A percentile compares a stretch with the other conserved stretches of the same genome.
phyloP scores from a whole-genome alignment of 192 early-diverging fungal species.

The Borealophlyctis nickersoniae region DNA sequence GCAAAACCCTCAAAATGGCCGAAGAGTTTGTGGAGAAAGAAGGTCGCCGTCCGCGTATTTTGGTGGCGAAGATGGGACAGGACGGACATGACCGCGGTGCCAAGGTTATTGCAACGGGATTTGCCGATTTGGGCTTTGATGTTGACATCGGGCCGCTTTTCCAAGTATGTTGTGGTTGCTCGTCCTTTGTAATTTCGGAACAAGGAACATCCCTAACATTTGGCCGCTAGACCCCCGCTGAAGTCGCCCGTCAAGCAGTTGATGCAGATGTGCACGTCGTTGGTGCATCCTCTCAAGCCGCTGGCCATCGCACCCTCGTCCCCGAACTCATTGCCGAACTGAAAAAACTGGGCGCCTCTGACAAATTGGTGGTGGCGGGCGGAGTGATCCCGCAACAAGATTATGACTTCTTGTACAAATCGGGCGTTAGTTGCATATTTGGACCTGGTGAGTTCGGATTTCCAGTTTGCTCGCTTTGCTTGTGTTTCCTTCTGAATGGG shows the following conservation, averaged over 20 bases:
- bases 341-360: constrained; percentile 66
- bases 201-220: constrained; percentile 7
- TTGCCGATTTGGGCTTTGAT: constrained; percentile 88
- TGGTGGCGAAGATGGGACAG: constrained; percentile 92
- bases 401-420: constrained; percentile 76
- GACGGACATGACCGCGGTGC: constrained; percentile 93
- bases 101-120: constrained; percentile 87
- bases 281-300: constrained; percentile 82
- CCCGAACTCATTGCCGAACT: constrained; percentile 77
- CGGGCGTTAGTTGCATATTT: constrained; percentile 79
- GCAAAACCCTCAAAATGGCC: constrained; percentile 58
- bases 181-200: too few relatives aligned
- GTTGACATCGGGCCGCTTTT: constrained; percentile 88
- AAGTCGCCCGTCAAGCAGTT: constrained; percentile 83
- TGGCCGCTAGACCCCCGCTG: constrained; percentile 84
- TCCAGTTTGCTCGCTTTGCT: not conserved
- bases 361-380: constrained; percentile 76
- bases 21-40: constrained; percentile 66
- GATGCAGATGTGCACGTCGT: constrained; percentile 89
- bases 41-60: constrained; percentile 82
- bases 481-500: not conserved
- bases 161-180: constrained; percentile 43
- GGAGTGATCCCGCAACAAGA: constrained; percentile 88
- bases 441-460: constrained; percentile 59
- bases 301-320: constrained; percentile 84